Percentiles rank a stretch among this genome's conserved stretches.
phyloP scores from a whole-genome alignment of 805 yeast genomes.

The Saccharomycopsis fibuligera region DNA sequence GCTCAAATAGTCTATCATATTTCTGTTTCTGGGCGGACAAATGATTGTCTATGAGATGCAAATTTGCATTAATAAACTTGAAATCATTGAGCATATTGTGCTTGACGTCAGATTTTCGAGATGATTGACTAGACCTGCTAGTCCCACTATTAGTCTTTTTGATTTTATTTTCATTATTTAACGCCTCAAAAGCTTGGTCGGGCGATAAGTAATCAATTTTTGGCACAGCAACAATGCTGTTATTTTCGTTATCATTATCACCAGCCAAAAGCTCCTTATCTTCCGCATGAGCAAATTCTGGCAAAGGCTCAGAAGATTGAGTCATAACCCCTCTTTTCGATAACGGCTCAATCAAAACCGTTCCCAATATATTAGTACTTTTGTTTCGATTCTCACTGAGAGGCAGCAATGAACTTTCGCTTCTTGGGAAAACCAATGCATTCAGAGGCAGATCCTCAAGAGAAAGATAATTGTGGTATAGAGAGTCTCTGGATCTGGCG shows the following conservation, averaged over 20 bases:
- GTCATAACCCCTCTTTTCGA: no score
- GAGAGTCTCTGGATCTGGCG: background rate
- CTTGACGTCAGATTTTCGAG: background rate
- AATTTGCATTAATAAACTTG: background rate
- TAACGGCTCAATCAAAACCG: no score
- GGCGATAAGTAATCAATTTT: background rate
- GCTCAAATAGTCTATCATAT: conserved; percentile 3
- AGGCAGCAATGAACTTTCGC: no score
- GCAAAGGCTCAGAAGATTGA: no score
- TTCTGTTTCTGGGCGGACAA: conserved; percentile 2
- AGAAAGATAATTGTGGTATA: no score
- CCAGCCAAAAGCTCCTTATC: no score
- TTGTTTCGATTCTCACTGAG: no score
- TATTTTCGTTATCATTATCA: no score
- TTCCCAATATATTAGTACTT: no score
- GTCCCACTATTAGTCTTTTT: background rate
- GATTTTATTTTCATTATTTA: background rate
- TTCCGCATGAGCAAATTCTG: no score
- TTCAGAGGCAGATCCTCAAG: no score
- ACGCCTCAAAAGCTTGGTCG: background rate
- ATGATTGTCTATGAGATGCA: conserved; percentile 4
- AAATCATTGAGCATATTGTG: background rate
- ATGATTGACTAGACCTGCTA: background rate
- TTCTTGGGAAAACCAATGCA: no score
- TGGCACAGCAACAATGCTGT: background rate